A percentile compares a stretch with the other conserved stretches of the same genome.
These are phyloP conservation scores for Fusarium sp. DNA, from an alignment of 2,329 filamentous ascomycete species.

Conservation along the genomic window DNA sequence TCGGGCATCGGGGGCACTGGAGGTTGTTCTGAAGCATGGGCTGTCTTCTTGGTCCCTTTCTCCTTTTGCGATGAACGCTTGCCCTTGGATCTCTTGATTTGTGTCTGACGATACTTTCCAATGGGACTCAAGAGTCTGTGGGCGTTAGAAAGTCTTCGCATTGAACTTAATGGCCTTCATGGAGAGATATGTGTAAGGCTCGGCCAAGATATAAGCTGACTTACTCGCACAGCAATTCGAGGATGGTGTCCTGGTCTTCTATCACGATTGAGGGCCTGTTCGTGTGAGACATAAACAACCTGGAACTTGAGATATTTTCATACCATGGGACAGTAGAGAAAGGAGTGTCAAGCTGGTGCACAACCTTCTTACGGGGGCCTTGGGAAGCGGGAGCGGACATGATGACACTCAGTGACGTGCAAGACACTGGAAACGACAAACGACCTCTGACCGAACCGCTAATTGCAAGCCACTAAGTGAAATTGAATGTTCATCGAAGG, in stretches of 20 bases:
- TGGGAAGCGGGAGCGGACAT: slow-evolving; percentile 44
- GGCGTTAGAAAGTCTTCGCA: slow-evolving; percentile 1
- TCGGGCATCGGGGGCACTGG: slow-evolving; percentile 57
- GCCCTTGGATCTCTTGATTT: slow-evolving; percentile 69
- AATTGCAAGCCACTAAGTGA: background rate
- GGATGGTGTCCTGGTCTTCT: slow-evolving; percentile 70
- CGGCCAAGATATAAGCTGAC: slow-evolving; percentile 7
- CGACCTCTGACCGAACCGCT: no score
- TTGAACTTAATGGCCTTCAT: background rate
- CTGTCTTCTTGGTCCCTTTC: slow-evolving; percentile 48
- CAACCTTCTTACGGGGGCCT: slow-evolving; percentile 61
- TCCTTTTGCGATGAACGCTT: slow-evolving; percentile 66
- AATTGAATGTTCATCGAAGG: background rate
- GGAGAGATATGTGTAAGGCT: background rate
- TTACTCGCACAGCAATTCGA: slow-evolving; percentile 75
- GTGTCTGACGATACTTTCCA: slow-evolving; percentile 67
- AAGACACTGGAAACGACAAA: background rate
- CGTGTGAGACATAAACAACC: background rate
- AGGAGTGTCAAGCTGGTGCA: slow-evolving; percentile 74
- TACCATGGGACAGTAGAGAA: slow-evolving; percentile 72
- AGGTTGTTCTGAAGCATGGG: slow-evolving; percentile 33
- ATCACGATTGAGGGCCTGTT: slow-evolving; percentile 68
- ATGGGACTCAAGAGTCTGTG: slow-evolving; percentile 71
- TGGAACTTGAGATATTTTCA: background rate
- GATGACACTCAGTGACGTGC: background rate